These are phyloP conservation scores for Teratosphaeria epicoccoides DNA, from an alignment of 2,329 filamentous ascomycete species.

Conservation along the genomic window DNA sequence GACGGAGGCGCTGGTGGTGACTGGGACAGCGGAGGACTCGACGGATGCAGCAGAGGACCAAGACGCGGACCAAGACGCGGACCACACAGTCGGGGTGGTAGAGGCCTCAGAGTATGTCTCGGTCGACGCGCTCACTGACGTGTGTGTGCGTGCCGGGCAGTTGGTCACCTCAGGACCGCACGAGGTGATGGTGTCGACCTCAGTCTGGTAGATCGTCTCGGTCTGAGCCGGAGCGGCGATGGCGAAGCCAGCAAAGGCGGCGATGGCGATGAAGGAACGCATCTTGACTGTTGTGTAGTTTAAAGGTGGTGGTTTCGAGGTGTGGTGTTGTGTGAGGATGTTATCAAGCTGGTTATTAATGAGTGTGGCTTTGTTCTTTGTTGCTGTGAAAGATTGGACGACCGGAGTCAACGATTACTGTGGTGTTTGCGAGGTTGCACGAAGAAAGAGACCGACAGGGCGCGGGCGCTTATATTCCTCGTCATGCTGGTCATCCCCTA, in stretches of 20 bases:
- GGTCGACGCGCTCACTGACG: neutral
- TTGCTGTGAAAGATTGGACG: constrained; percentile 5
- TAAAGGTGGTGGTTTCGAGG: neutral
- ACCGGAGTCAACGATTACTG: constrained; percentile 6
- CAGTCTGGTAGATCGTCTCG: neutral
- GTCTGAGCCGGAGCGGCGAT: neutral
- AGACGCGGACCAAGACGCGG: neutral
- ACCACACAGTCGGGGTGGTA: neutral
- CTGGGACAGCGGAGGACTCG: neutral
- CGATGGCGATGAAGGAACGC: constrained; percentile 1
- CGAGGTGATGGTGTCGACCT: constrained; percentile 1
- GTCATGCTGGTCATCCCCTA: neutral
- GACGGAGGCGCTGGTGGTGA: neutral
- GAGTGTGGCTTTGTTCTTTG: neutral
- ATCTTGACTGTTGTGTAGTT: constrained; percentile 2
- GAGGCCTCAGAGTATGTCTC: neutral
- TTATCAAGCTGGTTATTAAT: neutral
- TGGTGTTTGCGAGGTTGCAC: neutral
- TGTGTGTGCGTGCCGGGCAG: neutral
- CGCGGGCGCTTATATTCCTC: constrained; percentile 3
- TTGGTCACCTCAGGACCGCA: neutral
- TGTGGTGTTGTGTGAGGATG: neutral
- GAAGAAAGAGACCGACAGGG: neutral
- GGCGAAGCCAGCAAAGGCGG: neutral
- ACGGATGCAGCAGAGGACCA: neutral